Evolutionary conservation across 2,329 filamentous ascomycete species (phyloP), one percentile per base, ranked within the genome.

Genomic region (Fusarium musae): DNA sequence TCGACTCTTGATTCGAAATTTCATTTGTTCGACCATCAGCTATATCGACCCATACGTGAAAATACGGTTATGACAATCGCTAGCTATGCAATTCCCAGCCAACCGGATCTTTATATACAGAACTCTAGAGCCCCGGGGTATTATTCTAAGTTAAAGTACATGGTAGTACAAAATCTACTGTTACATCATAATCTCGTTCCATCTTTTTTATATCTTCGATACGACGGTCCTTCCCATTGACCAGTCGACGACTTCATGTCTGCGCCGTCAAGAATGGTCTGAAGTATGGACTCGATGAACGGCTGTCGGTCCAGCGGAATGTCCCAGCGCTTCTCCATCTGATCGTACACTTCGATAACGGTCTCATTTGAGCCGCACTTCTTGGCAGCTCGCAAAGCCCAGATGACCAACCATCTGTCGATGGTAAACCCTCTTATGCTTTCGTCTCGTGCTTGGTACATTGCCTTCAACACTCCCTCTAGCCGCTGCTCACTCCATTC

Each of bases 401-500:
- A 90, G 44, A 89, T 85, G 46, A 87, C 87, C 74, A 93, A 82
- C 90, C 90, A 92, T 11, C 85, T 85, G 66, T 87, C 87, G 36
- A 92, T 84, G 63, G 85, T 84, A 12, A 92, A 81, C 0, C 81
- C 83, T 2, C 84, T 81, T 3, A 84, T 82, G 11, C 82, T 78
- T 23, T 83, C 80, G 60, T 90, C 87, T 5, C 89, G 79, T 1
- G 88, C 87, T 19, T 84, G 80, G 19, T 93, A 83, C 71, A 95
- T 90, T 2, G 92, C 88, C 13, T 85, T 80, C 87, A 93, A 93
- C 16, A 94, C 89, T 46, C 85, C 86, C 47, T 92, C 87, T 6
- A 98, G 87, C n/a, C 90, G 88, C 72, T 87, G 82, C 36, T 85
- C 84, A 34, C 90, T 94, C 96, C 96, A 99, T 17, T 89, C 86